Base-by-base conservation (phyloP, 768 basidiomycete species). In the Amanita thiersii region DNA sequence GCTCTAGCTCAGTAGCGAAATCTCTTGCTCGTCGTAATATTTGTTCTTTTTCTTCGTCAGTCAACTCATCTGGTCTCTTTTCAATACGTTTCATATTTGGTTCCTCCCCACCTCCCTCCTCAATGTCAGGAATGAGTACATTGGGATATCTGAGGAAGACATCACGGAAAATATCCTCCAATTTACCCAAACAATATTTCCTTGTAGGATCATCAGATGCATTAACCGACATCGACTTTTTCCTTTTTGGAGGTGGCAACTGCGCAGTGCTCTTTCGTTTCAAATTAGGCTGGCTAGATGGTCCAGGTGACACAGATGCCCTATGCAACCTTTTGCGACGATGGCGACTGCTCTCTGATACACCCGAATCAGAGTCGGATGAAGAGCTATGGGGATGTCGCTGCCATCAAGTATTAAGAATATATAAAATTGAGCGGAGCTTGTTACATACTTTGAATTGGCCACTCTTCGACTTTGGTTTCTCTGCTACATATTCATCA, bases 111-210 rank as follows among this genome's bases (percentile, higher is more conserved):
- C 46, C 44, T 29, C 40, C 40, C 12, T 53, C 57, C 29, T 28
- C 40, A 49, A 57, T 48, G n/a, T 60, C 57, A n/a, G 55, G 56
- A 31, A 45, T 48, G 45, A 58, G 64, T 31, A 70, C 60, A 58
- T 74, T 70, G 15, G 84, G 83, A 61, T 88, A 85, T 47, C 76
- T 71, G 48, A 77, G 50, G 57, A 85, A 90, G 15, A 90, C 76
- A 20, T 79, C 72, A 46, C 65, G 65, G 57, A 89, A 76, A 47
- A 88, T 62, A 36, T 84, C 81, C 51, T 78, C 73, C 50, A 89
- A 61, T 59, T 88, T 88, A 10, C 73, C 72, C 37, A 86, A 65
- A 57, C 88, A 91, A 50, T 88, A 90, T 55, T 80, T 87, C 47
- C 88, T 71, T 0, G 76, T 70, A 6, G 84, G 77, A 52, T 91